Percentiles rank a stretch among this genome's conserved stretches.
phyloP scores from a whole-genome alignment of 768 basidiomycete genomes.

The Boletellus ananiceps region DNA sequence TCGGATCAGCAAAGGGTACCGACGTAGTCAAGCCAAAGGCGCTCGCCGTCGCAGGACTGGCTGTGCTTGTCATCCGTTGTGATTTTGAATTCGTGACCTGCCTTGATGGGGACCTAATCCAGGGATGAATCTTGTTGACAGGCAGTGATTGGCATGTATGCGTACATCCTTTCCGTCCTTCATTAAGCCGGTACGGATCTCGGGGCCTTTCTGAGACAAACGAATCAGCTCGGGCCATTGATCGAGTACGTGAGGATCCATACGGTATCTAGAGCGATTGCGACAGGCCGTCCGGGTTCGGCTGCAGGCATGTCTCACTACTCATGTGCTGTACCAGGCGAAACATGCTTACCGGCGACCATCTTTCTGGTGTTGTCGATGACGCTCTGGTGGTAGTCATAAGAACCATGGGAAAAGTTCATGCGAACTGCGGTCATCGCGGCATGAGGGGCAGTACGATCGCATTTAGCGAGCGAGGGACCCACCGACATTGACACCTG shows the following conservation, averaged over 20 bases:
- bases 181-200: conserved; percentile 96
- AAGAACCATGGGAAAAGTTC: conserved; percentile 99
- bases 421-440: conserved; percentile 72
- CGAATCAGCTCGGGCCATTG: conserved; percentile 4
- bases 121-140: conserved; percentile 2
- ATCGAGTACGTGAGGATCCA: conserved; percentile 26
- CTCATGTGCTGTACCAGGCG: not conserved
- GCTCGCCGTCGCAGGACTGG: conserved; percentile 75
- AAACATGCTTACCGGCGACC: conserved; percentile 55
- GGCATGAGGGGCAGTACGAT: conserved; percentile 7
- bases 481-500: conserved; percentile 97
- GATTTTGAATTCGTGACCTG: conserved; percentile 92
- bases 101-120: conserved; percentile 68
- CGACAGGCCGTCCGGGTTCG: conserved; percentile 86
- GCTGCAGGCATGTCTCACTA: conserved; percentile 12
- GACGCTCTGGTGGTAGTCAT: conserved; percentile 98
- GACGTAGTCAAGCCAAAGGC: conserved; percentile 93
- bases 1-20: conserved; percentile 28
- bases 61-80: conserved; percentile 80
- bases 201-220: conserved; percentile 84
- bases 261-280: conserved; percentile 96
- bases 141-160: conserved; percentile 17
- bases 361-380: conserved; percentile 95
- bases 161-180: conserved; percentile 80
- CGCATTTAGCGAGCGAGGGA: conserved; percentile 10